Evolutionary conservation across 176 grass and related monocot species (phyloP), one percentile per base, ranked within the genome.

Genomic region (Cenchrus fungigraminus): DNA sequence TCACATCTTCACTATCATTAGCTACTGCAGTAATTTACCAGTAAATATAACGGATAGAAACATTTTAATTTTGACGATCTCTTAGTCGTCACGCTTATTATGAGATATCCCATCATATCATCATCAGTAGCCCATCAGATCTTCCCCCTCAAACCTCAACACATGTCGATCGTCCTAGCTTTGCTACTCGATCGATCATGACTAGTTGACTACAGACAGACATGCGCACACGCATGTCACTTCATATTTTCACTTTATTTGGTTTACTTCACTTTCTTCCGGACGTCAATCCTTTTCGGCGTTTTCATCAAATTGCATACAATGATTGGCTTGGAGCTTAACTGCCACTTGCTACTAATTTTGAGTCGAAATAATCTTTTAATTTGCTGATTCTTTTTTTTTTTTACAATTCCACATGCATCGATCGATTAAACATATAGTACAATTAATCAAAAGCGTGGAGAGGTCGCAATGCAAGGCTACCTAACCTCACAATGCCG

Each of bases 401-500:
- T n/a, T n/a, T 51, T n/a, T 9, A 25, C 25, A 59, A 76, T 37
- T 77, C 37, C 14, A 71, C 13, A 50, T 58, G n/a, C 11, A 22
- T 69, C 8, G 71, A 43, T n/a, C 14, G 17, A 87, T 82, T 60
- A 63, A 62, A 16, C 32, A 53, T 9, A 65, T 65, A 15, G 52
- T 63, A 61, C 17, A 8, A 46, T 46, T 13, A 54, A 62, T 76
- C 52, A 52, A 42, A 43, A 43, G 72, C 44, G 44, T 83, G 54
- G 64, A 70, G 31, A 70, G 31, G 44, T 54, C 55, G 12, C 61
- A 44, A 70, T 29, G 44, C 55, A 44, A 70, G 46, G 44, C 45
- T 70, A 83, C 79, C 86, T 88, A 83, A 83, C 73, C 54, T 77
- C 72, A 82, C 53, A 76, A 82, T 43, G 79, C 52, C 52, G 79